Evolutionary conservation across 2,329 filamentous ascomycete species (phyloP).

Genomic region (Aureobasidium sp.): DNA sequence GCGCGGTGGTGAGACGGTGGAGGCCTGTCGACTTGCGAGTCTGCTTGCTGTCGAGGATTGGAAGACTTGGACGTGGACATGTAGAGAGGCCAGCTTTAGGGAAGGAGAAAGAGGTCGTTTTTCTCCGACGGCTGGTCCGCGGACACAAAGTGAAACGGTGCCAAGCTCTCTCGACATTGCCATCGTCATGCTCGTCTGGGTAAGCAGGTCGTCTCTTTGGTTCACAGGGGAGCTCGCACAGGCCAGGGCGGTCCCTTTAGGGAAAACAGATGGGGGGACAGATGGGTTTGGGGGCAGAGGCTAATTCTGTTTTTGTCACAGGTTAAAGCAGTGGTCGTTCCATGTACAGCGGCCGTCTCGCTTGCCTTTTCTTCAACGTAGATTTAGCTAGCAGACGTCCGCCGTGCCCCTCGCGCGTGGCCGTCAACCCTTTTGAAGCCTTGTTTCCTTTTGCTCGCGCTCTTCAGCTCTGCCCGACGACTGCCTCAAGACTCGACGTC

Average conservation of each 20-base stretch:
- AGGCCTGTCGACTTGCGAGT: background rate
- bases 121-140: background rate
- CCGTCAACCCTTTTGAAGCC: conserved; percentile 10
- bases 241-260: background rate
- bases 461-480: no score
- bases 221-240: conserved; percentile 10
- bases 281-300: conserved; percentile 12
- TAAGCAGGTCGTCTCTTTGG: background rate
- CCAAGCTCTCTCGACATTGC: conserved; percentile 11
- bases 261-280: conserved; percentile 11
- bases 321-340: conserved; percentile 15
- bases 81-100: background rate
- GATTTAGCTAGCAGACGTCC: conserved; percentile 12
- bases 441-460: background rate
- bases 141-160: conserved; percentile 13
- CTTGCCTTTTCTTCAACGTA: conserved; percentile 11
- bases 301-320: conserved; percentile 18
- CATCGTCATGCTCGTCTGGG: conserved; percentile 8
- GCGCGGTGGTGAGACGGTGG: conserved; percentile 7
- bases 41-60: background rate
- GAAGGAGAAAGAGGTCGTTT: background rate
- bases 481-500: no score
- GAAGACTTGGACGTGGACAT: background rate
- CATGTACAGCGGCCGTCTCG: conserved; percentile 11
- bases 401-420: conserved; percentile 15